phyloP scores from a whole-genome alignment of 2,329 filamentous ascomycete genomes.

The Fusarium redolens region DNA sequence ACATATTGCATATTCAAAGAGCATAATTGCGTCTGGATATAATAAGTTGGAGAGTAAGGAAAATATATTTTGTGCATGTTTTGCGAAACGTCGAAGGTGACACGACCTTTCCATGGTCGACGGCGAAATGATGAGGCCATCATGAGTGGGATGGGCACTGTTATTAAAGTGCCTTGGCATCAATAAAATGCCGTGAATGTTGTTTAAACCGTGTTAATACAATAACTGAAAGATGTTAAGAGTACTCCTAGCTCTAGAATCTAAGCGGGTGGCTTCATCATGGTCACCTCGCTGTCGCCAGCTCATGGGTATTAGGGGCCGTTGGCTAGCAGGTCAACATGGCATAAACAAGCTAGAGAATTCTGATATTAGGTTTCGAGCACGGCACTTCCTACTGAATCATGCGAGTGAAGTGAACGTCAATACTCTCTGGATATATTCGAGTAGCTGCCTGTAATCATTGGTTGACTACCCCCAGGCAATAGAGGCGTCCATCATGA shows the following conservation, averaged over 20 bases:
- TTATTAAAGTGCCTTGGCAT: neutral
- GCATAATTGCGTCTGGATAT: too few species aligned
- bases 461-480: neutral
- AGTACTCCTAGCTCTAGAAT: neutral
- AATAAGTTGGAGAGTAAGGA: neutral
- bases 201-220: too few species aligned
- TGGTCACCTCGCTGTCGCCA: neutral
- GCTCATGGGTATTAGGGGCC: neutral
- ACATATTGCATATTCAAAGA: neutral
- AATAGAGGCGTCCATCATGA: neutral
- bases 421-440: neutral
- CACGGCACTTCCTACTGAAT: neutral
- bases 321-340: neutral
- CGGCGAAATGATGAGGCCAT: neutral
- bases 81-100: neutral
- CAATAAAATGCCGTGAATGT: neutral
- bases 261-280: conserved; percentile 1
- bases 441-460: neutral
- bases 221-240: neutral
- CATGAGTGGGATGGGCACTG: conserved; percentile 4
- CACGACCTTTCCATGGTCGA: neutral
- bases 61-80: neutral
- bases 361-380: neutral
- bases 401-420: neutral
- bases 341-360: neutral